phyloP scores from a whole-genome alignment of 2,329 filamentous ascomycete species.

The Cercospora sp. region DNA sequence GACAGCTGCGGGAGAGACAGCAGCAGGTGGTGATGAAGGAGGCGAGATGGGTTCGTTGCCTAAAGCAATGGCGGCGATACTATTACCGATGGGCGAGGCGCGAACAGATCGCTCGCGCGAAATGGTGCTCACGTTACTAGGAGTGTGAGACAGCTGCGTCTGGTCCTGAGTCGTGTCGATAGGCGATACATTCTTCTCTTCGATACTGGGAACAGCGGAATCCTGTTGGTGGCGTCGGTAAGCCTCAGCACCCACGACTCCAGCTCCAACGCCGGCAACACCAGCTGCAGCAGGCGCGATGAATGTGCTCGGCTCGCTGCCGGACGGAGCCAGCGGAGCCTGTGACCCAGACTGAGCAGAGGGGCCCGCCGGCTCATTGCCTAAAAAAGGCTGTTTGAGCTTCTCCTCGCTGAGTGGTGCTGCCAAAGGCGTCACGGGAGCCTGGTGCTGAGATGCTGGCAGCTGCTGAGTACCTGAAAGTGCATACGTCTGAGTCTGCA shows the following conservation, averaged over 20 bases:
- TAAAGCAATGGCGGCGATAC: conserved; percentile 9
- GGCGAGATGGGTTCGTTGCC: background rate
- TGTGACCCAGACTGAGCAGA: conserved; percentile 13
- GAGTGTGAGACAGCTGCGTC: background rate
- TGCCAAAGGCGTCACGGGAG: conserved; percentile 23
- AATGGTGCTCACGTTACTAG: conserved; percentile 8
- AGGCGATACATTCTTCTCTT: conserved; percentile 2
- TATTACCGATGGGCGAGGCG: conserved; percentile 7
- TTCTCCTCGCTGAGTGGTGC: conserved; percentile 27
- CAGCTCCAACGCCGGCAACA: conserved; percentile 46
- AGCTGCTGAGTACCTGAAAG: conserved; percentile 1
- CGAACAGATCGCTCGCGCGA: conserved; percentile 11
- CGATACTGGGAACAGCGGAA: conserved; percentile 8
- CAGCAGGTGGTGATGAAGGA: background rate
- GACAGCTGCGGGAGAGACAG: background rate
- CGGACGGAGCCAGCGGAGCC: conserved; percentile 22
- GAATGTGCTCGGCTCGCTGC: conserved; percentile 52
- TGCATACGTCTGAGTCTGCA: conserved; percentile 30
- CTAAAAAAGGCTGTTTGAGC: conserved; percentile 31
- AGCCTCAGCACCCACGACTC: conserved; percentile 33
- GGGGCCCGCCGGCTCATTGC: conserved; percentile 24
- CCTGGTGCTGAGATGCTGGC: conserved; percentile 5
- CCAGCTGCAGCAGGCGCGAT: conserved; percentile 51
- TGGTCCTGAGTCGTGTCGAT: background rate
- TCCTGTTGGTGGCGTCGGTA: conserved; percentile 29